Base-by-base conservation (phyloP, 2,329 filamentous ascomycete species). In the Neopestalotiopsis rosae region DNA sequence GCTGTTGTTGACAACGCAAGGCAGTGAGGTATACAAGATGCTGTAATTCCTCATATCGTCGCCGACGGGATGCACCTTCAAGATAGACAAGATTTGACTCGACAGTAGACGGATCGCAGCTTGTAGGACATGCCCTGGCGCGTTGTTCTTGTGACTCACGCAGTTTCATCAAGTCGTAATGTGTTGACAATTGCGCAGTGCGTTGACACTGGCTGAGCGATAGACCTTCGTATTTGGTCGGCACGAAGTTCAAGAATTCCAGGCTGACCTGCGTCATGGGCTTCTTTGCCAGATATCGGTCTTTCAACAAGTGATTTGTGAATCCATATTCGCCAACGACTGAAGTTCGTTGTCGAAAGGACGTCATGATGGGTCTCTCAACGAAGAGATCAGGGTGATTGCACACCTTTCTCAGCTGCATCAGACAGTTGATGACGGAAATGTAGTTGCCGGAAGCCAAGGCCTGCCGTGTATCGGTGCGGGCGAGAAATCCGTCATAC, bases 361-460 rank as follows among this genome's bases (percentile, higher is more conserved):
- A 98, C 0, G 95, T 99, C 81, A 97, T 96, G 75, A 99, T 98
- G 1, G 94, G 95, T 17, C 96, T 90, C 69, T 97, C 97, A 74
- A 98, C 93, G 76, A 99, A 99, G 9, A 99, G 86, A 81, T 99
- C 96, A 0, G 96, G 97, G 77, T 99, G 96, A 74, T 99, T 99
- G 86, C 96, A 99, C 65, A 99, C 97, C 79, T 98, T 98, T 63
- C 96, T 91, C 66, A 99, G 86, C 78, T 97, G 96, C 94, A 99
- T 97, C 65, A 99, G 84, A 80, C 97, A 98, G 79, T 98, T 97
- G 81, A 98, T 98, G 78, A 99, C 98, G 20, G 94, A 97, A 72
- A 99, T 89, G 79, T 98, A 98, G 76, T 98, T 99, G 34, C 96
- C 96, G 1, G 94, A 97, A 2, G 94, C 89, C 20, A 99, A 85